Conservation (phyloP, 1,284 basidiomycete genomes). For the Pseudozyma pruni region DNA sequence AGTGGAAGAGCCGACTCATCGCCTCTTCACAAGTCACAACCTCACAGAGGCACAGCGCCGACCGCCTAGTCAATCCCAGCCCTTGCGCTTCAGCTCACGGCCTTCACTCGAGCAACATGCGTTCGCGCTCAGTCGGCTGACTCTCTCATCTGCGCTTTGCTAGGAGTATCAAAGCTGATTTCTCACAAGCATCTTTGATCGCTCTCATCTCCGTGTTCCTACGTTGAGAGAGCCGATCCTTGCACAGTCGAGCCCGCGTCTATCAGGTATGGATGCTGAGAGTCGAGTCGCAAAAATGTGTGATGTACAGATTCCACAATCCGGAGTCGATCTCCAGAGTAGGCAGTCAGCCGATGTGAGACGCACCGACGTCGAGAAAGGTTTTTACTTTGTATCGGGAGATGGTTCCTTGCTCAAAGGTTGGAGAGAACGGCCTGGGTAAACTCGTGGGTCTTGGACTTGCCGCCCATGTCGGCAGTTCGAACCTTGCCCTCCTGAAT, state of each 20-base stretch:
- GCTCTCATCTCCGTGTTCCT: too few species aligned
- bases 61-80: constrained; percentile 3
- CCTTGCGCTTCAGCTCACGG: too few species aligned
- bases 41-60: background rate
- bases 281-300: constrained; percentile 18
- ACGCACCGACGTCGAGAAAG: constrained; percentile 19
- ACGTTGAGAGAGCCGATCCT: too few species aligned
- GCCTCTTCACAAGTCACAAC: too few species aligned
- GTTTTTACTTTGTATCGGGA: constrained; percentile 2
- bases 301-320: constrained; percentile 41
- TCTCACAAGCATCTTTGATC: too few species aligned
- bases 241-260: constrained; percentile 8
- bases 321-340: background rate
- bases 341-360: background rate
- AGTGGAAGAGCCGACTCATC: too few species aligned
- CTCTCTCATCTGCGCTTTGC: too few species aligned
- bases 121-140: too few species aligned
- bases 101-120: too few species aligned
- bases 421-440: constrained; percentile 65
- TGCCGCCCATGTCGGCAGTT: constrained; percentile 93
- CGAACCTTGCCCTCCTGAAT: constrained; percentile 88
- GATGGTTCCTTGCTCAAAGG: constrained; percentile 44
- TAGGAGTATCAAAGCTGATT: too few species aligned
- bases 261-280: constrained; percentile 43
- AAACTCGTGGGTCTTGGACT: constrained; percentile 66